Base-by-base conservation (phyloP, 2,329 filamentous ascomycete genomes). In the Fusarium zealandicum region DNA sequence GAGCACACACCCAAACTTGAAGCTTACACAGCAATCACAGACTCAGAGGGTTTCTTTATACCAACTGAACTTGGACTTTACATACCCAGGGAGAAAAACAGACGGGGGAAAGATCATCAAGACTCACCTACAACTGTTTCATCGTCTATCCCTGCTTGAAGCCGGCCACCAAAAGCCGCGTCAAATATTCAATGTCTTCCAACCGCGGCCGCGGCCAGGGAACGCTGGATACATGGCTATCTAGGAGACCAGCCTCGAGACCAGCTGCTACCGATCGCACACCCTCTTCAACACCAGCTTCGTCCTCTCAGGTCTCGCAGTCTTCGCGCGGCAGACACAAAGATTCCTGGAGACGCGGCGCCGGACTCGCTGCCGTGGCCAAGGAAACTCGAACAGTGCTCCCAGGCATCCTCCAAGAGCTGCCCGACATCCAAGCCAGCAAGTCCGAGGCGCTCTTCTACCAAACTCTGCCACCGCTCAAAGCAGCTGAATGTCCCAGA, bases 351-450 rank as follows among this genome's bases (percentile, higher is more conserved):
- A 55, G 64, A 30, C 64, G 59, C 18, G 59, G 65, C 6, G 44
- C 50, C 28, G 64, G 59, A 9, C 74, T 84, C n/a, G 70, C 72
- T 9, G 70, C 68, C 7, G 69, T 76, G 14, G 80, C 81, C 6
- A 67, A 70, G 42, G 80, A 84, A 61, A 85, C 82, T 9, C 73
- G 72, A 31, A 57, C 60, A 3, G 69, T 77, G 5, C 75, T 85
- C 1, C 81, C 81, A 2, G 70, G 66, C 7, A 75, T 85, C 20
- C 70, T 85, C 3, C 54, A 70, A 11, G 68, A 77, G 16, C 65
- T 81, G 4, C 80, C 80, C 3, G 61, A 75, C 32, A 65, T 77
- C 17, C 53, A 68, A 55, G 69, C 77, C 61, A 47, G 66, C 64
- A 58, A 69, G 57, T 72, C 80, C 44, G 69, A 76, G 69, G 59